Base-by-base conservation (phyloP, 2,329 filamentous ascomycete species). In the Tolypocladium tropicale region DNA sequence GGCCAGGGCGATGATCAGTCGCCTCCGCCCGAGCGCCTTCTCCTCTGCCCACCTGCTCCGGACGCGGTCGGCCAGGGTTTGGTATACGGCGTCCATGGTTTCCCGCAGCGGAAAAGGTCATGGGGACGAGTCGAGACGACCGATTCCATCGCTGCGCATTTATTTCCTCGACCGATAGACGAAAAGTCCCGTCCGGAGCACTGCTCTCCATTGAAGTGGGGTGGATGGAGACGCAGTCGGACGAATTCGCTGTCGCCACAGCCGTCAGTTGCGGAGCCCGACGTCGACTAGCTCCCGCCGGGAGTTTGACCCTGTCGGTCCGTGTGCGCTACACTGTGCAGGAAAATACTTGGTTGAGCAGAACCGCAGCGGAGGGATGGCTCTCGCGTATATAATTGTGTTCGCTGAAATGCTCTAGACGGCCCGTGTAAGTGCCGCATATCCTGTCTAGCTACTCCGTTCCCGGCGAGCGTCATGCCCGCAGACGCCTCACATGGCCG, bases 1-100 rank as follows among this genome's bases (percentile, higher is more conserved):
- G 34, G 58, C 61, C 28, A 63, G 34, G 46, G 61, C 62, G 28
- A 65, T 55, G 39, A 64, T 53, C 18, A 64, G 57, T 11, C 59
- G 58, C 16, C 37, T 23, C 2, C 57, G 54, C 43, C 57, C 57
- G 46, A 55, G 48, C 7, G 54, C 41, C 23, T 57, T 52, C 39
- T 58, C 56, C 14, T 64, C 59, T 5, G 56, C 54, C 64, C 64
- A 68, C 57, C 61, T 59, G 21, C 32, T 43, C 9, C 56, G 50
- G 30, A 64, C 55, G 21, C 62, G 62, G n/a, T 63, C 54, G 14
- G 60, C 59, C 12, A 68, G 56, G 21, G 55, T 55, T 36, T 58
- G 56, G 56, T 67, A 68, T 21, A 61, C 63, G 34, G 59, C 49
- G 30, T 67, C 64, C 66, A 67, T 67, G 11, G 1, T 48, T 23